Base-by-base conservation (phyloP, 1,139 yeast genomes). In the Wickerhamiella infanticola region DNA sequence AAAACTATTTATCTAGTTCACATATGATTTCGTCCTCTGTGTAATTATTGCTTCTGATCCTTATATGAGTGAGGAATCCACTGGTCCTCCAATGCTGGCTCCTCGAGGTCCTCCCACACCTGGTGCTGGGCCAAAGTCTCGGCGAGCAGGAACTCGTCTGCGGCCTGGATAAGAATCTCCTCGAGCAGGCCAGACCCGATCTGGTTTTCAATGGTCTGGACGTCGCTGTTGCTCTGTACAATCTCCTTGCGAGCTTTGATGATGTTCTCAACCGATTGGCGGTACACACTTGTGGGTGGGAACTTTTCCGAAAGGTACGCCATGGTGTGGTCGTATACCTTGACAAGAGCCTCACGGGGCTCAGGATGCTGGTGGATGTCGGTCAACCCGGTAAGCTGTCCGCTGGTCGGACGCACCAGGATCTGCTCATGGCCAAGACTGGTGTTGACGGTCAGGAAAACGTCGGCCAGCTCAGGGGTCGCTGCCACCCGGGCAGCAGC, bases 131-230 rank as follows among this genome's bases (percentile, higher is more conserved):
- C 79, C 69, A 85, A 68, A 61, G 78, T 74, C 57, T 75, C 68
- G 46, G 84, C 80, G 61, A 85, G 71, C 45, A 69, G 73, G 56
- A 76, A 74, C 65, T 85, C 95, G 50, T 83, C 94, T 55, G 79
- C 75, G 13, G 95, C 95, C 66, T 84, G 94, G 50, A 82, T 70
- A 48, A 84, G 63, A 47, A 84, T 66, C 67, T 84, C 95, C 66
- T 84, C 95, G 53, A 84, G 79, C 55, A 84, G 73, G 2, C 95
- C 95, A 53, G 80, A 76, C 23, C 94, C 94, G 53, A 84, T 80
- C 61, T 77, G 68, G 52, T 68, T 66, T 66, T 84, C 95, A 57
- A 84, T 81, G 55, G 71, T 74, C 58, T 75, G 82, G 42, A 73
- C 67, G 49, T 78, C 75, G 54, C 79, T 85, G 51, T 74, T 73